phyloP scores from a whole-genome alignment of 106 monocot genomes.

The Apostasia shenzhenica region DNA sequence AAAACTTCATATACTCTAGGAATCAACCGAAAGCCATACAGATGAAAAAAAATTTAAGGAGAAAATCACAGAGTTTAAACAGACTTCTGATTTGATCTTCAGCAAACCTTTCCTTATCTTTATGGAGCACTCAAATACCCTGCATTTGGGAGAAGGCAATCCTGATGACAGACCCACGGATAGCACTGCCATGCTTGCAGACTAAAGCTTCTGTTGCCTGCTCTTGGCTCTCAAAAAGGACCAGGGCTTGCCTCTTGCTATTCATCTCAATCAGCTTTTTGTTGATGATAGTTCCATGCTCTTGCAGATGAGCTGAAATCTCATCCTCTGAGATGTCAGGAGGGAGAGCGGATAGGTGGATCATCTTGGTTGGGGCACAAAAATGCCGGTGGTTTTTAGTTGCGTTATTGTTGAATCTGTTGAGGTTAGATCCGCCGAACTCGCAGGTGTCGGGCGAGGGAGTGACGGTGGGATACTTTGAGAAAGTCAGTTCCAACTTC shows the following conservation, averaged over 20 bases:
- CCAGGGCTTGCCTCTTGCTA: slow-evolving; percentile 74
- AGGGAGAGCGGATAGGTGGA: slow-evolving; percentile 70
- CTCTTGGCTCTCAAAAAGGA: slow-evolving; percentile 72
- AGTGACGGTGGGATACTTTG: slow-evolving; percentile 57
- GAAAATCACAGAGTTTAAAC: too few relatives aligned
- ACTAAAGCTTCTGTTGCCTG: slow-evolving; percentile 79
- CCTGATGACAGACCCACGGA: slow-evolving; percentile 50
- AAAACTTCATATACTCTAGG: too few relatives aligned
- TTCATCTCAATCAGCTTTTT: slow-evolving; percentile 71
- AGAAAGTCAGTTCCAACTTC: slow-evolving; percentile 56
- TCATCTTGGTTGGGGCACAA: slow-evolving; percentile 75
- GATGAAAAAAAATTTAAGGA: too few relatives aligned
- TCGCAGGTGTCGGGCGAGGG: slow-evolving; percentile 46
- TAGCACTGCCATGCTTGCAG: slow-evolving; percentile 65
- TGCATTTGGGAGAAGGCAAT: slow-evolving; percentile 91
- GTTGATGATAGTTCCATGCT: slow-evolving; percentile 54
- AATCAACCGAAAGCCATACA: too few relatives aligned
- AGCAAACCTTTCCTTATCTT: too few relatives aligned
- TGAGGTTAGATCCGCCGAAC: slow-evolving; percentile 47
- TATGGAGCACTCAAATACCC: slow-evolving; percentile 27
- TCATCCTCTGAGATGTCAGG: slow-evolving; percentile 64
- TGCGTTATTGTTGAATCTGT: slow-evolving; percentile 54
- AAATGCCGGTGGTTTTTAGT: slow-evolving; percentile 72
- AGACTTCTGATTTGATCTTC: too few relatives aligned
- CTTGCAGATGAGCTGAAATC: slow-evolving; percentile 44